Percentiles rank a stretch among this genome's conserved stretches.
Conservation (phyloP, 257 asterid species). For the Galeopsis tetrahit region DNA sequence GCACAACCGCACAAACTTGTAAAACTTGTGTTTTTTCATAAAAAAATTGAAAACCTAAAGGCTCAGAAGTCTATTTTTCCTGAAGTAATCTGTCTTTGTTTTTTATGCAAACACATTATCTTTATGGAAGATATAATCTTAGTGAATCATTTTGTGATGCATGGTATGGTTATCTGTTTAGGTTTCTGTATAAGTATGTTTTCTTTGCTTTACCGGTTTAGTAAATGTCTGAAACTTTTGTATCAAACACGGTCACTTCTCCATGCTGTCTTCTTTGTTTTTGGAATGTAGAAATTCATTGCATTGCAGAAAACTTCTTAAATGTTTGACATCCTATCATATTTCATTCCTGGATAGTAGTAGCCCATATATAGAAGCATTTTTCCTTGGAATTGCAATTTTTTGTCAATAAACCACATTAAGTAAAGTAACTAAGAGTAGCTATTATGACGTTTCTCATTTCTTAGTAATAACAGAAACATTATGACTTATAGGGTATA, state of each 20-base stretch:
- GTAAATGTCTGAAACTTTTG: conserved; percentile 11
- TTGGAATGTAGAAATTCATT: conserved; percentile 5
- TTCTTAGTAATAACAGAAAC: background rate
- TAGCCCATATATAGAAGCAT: background rate
- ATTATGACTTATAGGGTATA: background rate
- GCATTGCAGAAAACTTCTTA: background rate
- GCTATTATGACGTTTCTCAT: background rate
- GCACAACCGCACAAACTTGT: background rate
- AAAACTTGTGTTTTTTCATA: background rate
- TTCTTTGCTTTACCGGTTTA: background rate
- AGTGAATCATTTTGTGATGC: conserved; percentile 2
- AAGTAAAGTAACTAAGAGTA: background rate
- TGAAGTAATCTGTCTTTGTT: conserved; percentile 3
- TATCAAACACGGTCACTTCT: background rate
- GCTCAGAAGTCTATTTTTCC: background rate
- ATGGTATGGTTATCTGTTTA: background rate
- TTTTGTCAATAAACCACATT: background rate
- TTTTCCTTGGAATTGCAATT: background rate
- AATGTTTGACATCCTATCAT: background rate
- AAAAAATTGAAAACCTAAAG: background rate
- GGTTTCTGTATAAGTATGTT: conserved; percentile 13
- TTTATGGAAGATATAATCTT: conserved; percentile 5
- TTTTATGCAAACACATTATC: conserved; percentile 16
- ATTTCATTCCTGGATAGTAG: background rate
- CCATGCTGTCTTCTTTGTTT: conserved; percentile 8